Evolutionary conservation across 2,329 filamentous ascomycete genomes (phyloP), one percentile per base, ranked within the genome.

Genomic region (Magnaporthiopsis poae): DNA sequence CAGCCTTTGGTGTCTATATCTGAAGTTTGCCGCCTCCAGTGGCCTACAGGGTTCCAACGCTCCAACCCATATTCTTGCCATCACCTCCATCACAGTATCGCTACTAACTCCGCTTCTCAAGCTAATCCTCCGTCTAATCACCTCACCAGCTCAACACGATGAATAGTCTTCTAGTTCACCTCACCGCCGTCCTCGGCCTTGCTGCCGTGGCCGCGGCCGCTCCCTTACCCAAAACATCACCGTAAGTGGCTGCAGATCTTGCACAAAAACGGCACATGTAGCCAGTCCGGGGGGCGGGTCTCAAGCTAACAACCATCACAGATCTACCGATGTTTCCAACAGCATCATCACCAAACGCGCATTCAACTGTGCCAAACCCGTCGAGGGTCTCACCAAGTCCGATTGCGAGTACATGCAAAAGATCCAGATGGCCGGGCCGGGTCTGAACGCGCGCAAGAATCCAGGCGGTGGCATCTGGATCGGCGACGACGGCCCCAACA

Each of bases 321-420:
- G 46, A 25, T 11, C 46, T 13, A 56, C 46, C 21, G n/a, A 56
- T n/a, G 3, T 56, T n/a, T 9, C 46, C 46, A 35, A 12, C 9
- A 33, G 13, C 39, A 5, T 31, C 15, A 36, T 63, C 11, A 7
- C 25, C 11, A 65, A 62, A 36, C 64, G 70, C 70, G n/a, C 25
- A 13, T 61, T 33, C 13, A 64, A 39, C 56, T 73, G 72, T 67
- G 65, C 63, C 69, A 62, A 60, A 5, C 69, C 68, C 11, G 69
- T 68, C 27, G 60, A 64, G 29, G 73, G 73, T 25, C 71, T 75
- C 13, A 61, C 25, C 31, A n/a, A 52, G 4, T 67, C 68, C 2
- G 73, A 75, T 68, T 75, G 73, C 69, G 64, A 68, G 46, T 70
- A 74, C 69, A 73, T 75, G 69, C 67, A 70, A 35, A 67, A 70